Percentiles rank a stretch among this genome's conserved stretches.
Evolutionary conservation across 2,329 filamentous ascomycete species (phyloP).

Genomic region (Fusarium marasasianum): DNA sequence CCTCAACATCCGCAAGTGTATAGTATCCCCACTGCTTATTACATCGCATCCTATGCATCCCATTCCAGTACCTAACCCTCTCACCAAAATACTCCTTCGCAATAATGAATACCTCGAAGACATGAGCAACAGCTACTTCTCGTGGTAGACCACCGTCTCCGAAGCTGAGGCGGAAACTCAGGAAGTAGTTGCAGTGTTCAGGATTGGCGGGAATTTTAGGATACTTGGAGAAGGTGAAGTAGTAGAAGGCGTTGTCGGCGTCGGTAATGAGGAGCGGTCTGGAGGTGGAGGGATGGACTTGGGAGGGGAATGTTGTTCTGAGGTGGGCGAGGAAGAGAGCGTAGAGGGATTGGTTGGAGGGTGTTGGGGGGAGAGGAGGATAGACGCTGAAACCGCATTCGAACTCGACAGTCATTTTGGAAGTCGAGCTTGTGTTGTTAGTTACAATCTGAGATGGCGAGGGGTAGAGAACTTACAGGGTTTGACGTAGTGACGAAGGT

Average conservation of each 20-base stretch:
- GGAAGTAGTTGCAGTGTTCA: not conserved
- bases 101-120: not conserved
- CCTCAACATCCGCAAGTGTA: not conserved
- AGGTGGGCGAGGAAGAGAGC: not conserved
- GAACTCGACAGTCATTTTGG: not conserved
- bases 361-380: not conserved
- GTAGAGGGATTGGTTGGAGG: not conserved
- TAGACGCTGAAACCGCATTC: conserved; percentile 3
- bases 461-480: not conserved
- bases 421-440: not conserved
- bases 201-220: conserved; percentile 1
- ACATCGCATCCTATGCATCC: not conserved
- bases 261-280: not conserved
- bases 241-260: not conserved
- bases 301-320: not conserved
- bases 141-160: not conserved
- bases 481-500: rapidly evolving
- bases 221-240: not conserved
- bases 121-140: not conserved
- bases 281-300: not conserved
- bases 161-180: not conserved
- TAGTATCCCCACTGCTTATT: conserved; percentile 8
- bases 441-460: rapidly evolving
- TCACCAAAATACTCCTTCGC: not conserved
- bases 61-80: not conserved